A percentile compares a stretch with the other conserved stretches of the same genome.
Evolutionary conservation across 1,284 basidiomycete genomes (phyloP).

Genomic region (Thelephora terrestris): DNA sequence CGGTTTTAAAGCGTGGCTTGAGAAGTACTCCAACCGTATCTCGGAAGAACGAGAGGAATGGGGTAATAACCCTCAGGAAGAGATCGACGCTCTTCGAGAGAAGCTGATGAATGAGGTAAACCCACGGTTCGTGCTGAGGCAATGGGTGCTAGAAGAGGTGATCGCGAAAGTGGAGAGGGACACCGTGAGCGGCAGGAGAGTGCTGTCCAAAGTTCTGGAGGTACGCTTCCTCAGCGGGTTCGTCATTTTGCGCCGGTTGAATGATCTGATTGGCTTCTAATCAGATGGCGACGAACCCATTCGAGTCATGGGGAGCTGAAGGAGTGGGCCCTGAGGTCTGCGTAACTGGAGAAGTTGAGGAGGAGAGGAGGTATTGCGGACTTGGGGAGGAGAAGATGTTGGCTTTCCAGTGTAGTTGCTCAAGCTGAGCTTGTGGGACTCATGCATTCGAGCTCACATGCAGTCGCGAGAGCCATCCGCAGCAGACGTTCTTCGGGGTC

Average conservation of each 20-base stretch:
- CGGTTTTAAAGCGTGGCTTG: slow-evolving; percentile 62
- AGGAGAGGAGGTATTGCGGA: slow-evolving; percentile 71
- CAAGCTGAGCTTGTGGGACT: slow-evolving; percentile 43
- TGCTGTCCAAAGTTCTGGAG: slow-evolving; percentile 67
- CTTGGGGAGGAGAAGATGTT: slow-evolving; percentile 67
- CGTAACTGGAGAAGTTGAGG: slow-evolving; percentile 48
- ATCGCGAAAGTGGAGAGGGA: slow-evolving; percentile 66
- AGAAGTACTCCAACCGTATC: slow-evolving; percentile 53
- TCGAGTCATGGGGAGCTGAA: slow-evolving; percentile 72
- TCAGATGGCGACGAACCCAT: slow-evolving; percentile 79
- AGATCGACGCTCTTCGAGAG: slow-evolving; percentile 33
- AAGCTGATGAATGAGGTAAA: slow-evolving; percentile 47
- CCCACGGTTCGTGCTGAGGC: slow-evolving; percentile 82
- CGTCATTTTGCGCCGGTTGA: slow-evolving; percentile 7
- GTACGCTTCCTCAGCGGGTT: slow-evolving; percentile 28
- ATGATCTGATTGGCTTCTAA: not conserved
- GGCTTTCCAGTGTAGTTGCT: slow-evolving; percentile 92
- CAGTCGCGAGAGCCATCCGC: too few relatives aligned
- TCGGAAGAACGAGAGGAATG: slow-evolving; percentile 37
- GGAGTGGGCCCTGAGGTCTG: slow-evolving; percentile 30
- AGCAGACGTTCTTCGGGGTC: too few relatives aligned
- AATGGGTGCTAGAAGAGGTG: slow-evolving; percentile 90
- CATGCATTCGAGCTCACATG: too few relatives aligned
- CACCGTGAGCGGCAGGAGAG: slow-evolving; percentile 41
- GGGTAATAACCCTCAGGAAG: slow-evolving; percentile 15